Conservation (phyloP, 2,329 filamentous ascomycete species). For the Dothistroma pini region DNA sequence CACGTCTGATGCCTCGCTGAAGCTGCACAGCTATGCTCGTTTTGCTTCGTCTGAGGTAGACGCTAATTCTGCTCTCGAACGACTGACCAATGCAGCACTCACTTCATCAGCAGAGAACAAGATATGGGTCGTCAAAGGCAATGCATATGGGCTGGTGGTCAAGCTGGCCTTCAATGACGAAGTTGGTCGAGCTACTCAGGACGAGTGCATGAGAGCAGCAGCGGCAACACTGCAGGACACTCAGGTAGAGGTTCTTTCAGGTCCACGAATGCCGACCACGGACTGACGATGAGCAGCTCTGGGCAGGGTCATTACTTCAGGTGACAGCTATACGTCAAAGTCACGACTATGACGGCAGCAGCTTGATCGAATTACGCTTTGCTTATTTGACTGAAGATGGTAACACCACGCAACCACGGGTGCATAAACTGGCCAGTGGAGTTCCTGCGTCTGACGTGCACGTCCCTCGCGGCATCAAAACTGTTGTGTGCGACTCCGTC, state of each 20-base stretch:
- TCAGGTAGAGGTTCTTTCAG: neutral
- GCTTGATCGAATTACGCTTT: constrained; percentile 21
- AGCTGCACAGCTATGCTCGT: constrained; percentile 19
- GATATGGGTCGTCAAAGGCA: constrained; percentile 35
- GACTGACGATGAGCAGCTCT: constrained; percentile 17
- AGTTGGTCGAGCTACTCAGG: neutral
- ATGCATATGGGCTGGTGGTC: constrained; percentile 33
- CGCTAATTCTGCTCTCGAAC: constrained; percentile 3
- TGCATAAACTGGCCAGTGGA: constrained; percentile 23
- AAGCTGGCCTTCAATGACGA: constrained; percentile 5
- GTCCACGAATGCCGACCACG: neutral
- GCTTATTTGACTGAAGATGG: constrained; percentile 21
- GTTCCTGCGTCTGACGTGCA: constrained; percentile 25
- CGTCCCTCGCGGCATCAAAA: constrained; percentile 14
- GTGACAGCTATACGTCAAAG: neutral
- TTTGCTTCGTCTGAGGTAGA: constrained; percentile 23
- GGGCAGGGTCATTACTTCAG: constrained; percentile 14
- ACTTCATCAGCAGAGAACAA: neutral
- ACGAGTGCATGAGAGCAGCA: neutral
- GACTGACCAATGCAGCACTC: constrained; percentile 11
- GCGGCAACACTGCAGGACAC: neutral
- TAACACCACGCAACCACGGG: neutral
- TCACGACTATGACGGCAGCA: neutral
- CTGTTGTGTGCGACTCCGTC: constrained; percentile 25
- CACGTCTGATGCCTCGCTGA: constrained; percentile 20